Conservation (phyloP, 164 flowering plant genomes). For the Dillenia turbinata region DNA sequence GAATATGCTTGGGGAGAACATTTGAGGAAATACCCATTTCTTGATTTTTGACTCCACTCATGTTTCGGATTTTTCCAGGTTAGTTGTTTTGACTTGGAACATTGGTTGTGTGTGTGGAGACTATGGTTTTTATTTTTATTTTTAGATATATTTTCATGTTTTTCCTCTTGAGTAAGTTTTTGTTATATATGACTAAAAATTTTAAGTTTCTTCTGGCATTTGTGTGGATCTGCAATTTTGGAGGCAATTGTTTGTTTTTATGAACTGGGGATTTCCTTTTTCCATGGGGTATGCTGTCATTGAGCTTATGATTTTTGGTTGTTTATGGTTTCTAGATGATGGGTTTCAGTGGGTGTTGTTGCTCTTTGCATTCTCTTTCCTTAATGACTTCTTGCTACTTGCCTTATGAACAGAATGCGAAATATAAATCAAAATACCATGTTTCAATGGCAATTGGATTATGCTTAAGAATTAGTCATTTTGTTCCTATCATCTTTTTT, state of each 20-base stretch:
- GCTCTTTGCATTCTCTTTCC: background rate
- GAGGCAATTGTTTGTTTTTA: background rate
- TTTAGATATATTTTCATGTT: background rate
- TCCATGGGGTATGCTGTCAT: background rate
- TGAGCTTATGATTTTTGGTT: too few relatives aligned
- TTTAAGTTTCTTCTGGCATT: background rate
- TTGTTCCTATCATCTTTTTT: too few relatives aligned
- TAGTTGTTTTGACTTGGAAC: slow-evolving; percentile 4
- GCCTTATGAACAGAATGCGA: too few relatives aligned
- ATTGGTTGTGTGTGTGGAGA: background rate
- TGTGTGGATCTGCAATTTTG: background rate
- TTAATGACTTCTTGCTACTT: background rate
- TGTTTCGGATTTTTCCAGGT: slow-evolving; percentile 31
- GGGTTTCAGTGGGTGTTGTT: too few relatives aligned
- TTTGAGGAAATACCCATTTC: slow-evolving; percentile 18
- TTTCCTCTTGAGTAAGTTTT: background rate
- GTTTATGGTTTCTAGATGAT: too few relatives aligned
- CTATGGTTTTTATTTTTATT: background rate
- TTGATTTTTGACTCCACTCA: slow-evolving; percentile 13
- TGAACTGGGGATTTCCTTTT: background rate
- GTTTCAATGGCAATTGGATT: too few relatives aligned
- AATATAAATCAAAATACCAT: too few relatives aligned
- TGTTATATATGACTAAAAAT: background rate
- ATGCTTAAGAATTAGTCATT: too few relatives aligned
- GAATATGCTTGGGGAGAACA: slow-evolving; percentile 1